phyloP scores from a whole-genome alignment of 805 yeast genomes.

The Candida incommunis region DNA sequence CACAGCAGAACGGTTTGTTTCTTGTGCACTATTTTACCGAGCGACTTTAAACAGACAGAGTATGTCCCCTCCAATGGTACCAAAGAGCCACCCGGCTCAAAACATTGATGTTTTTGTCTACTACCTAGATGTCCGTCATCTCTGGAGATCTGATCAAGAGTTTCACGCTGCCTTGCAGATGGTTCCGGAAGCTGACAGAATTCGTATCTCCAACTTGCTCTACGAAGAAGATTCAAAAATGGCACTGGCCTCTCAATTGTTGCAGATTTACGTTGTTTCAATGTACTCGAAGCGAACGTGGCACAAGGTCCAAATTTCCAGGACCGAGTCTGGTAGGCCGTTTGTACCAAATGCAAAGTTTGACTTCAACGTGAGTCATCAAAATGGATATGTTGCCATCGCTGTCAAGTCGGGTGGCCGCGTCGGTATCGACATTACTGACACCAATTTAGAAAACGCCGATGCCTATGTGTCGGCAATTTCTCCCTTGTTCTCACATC shows the following conservation, averaged over 20 bases:
- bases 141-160: slow-evolving; percentile 21
- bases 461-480: background rate
- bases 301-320: slow-evolving; percentile 16
- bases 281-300: slow-evolving; percentile 13
- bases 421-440: slow-evolving; percentile 37
- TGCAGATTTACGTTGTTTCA: slow-evolving; percentile 31
- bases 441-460: slow-evolving; percentile 10
- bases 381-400: slow-evolving; percentile 35
- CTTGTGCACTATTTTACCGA: too few relatives aligned
- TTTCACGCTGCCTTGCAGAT: slow-evolving; percentile 38
- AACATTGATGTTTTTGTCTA: background rate
- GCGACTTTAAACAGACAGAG: too few relatives aligned
- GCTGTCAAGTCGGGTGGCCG: slow-evolving; percentile 20
- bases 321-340: slow-evolving; percentile 46
- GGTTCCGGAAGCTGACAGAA: slow-evolving; percentile 30
- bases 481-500: background rate
- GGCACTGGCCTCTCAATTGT: slow-evolving; percentile 31
- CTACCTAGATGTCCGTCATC: slow-evolving; percentile 4
- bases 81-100: background rate
- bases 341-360: slow-evolving; percentile 18
- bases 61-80: background rate
- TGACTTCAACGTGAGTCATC: slow-evolving; percentile 47
- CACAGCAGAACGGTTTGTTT: too few relatives aligned
- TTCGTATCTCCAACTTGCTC: slow-evolving; percentile 27
- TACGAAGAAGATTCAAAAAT: slow-evolving; percentile 22